Evolutionary conservation across 2,329 filamentous ascomycete genomes (phyloP), one percentile per base, ranked within the genome.

Genomic region (Paecilomyces fulvus): DNA sequence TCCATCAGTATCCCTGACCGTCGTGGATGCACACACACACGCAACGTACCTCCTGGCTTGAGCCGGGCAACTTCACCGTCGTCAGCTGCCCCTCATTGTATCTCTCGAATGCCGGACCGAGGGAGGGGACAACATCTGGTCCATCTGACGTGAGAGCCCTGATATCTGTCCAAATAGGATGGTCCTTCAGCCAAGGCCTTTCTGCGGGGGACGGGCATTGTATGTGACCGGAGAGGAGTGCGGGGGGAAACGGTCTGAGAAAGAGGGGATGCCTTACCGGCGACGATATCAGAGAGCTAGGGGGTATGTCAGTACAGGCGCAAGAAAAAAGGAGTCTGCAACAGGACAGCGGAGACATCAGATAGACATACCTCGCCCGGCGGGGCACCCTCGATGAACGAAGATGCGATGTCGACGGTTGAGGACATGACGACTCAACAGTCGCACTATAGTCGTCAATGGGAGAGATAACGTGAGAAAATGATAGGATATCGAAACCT

Each of bases 61-160:
- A 84, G 30, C 91, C 91, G 0, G 92, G 92, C 56, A 99, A 83
- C 80, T 95, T 96, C 60, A 90, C 87, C 14, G 91, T 91, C 52
- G 85, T 77, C 73, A 96, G 88, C 75, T 99, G 94, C 74, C 92
- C 88, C 75, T 99, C 92, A 67, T 97, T 96, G 82, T 99, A 97
- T 75, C 88, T 90, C 75, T 92, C 81, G 72, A 96, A 95, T 0
- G 94, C 91, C 0, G 91, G 89, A 6, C 81, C 83, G 54, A 96
- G 86, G 61, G 88, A 85, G 58, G 84, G 77, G 55, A 92, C 77
- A 59, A 94, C 78, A 55, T 81, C 77, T 37, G 85, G 83, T 48
- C 85, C 84, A 64, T 88, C 84, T 60, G 83, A 78, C 17, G 91
- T 90, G 49, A 99, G 81, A 53, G 85, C 81, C 75, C 96, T 95